Evolutionary conservation across 495 filamentous ascomycete genomes (phyloP).

Genomic region (Penicillium ucsense): DNA sequence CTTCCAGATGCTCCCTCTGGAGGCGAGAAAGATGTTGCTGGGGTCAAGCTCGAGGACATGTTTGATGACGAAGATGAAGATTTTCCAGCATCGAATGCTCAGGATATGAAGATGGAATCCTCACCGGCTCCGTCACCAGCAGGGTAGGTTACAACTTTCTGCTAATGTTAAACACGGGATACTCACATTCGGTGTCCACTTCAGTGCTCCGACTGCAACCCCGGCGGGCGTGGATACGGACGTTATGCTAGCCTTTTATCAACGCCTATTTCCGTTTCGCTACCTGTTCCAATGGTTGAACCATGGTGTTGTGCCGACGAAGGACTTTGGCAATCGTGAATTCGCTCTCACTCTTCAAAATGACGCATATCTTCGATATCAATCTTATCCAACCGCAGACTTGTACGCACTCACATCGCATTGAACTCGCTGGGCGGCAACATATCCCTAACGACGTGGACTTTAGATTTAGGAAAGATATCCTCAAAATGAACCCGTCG

Average conservation of each 20-base stretch:
- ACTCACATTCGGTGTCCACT: neutral
- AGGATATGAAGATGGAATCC: constrained; percentile 33
- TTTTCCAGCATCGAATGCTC: constrained; percentile 50
- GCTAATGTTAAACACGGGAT: no score
- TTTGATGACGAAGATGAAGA: constrained; percentile 75
- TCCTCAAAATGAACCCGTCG: constrained; percentile 72
- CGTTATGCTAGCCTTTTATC: constrained; percentile 84
- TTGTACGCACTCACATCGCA: constrained; percentile 40
- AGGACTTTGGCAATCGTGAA: constrained; percentile 86
- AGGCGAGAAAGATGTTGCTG: constrained; percentile 20
- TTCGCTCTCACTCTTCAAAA: constrained; percentile 88
- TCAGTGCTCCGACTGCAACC: constrained; percentile 17
- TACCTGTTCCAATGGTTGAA: constrained; percentile 98
- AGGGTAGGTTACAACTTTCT: constrained; percentile 22
- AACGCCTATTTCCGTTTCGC: constrained; percentile 91
- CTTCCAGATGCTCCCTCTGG: constrained; percentile 31
- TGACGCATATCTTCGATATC: constrained; percentile 86
- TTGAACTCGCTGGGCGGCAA: neutral
- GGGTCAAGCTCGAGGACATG: constrained; percentile 70
- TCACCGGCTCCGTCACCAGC: constrained; percentile 31
- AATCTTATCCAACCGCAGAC: constrained; percentile 78
- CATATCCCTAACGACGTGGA: constrained; percentile 1
- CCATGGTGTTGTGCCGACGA: constrained; percentile 73
- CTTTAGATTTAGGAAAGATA: constrained; percentile 75
- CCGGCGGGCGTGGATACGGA: constrained; percentile 58